phyloP scores from a whole-genome alignment of 2,329 filamentous ascomycete species.

The Leptographium wingfieldii region DNA sequence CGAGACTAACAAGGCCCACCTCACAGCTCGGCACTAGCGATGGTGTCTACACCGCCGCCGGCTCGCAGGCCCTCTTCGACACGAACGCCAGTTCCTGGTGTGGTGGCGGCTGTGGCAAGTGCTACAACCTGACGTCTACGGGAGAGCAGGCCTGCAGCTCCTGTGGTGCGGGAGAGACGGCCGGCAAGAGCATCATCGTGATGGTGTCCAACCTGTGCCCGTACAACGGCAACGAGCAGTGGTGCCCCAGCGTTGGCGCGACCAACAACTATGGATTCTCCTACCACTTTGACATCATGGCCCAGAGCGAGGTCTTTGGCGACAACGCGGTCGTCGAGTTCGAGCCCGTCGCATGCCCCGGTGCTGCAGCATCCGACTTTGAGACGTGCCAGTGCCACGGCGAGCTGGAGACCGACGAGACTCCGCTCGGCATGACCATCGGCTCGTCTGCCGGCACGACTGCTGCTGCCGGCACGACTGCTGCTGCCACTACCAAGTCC shows the following conservation, averaged over 20 bases:
- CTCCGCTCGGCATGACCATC: not conserved
- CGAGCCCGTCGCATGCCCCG: constrained; percentile 18
- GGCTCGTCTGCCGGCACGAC: not conserved
- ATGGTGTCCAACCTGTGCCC: constrained; percentile 25
- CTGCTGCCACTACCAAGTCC: not conserved
- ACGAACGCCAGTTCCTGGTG: constrained; percentile 13
- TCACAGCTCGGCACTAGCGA: constrained; percentile 4
- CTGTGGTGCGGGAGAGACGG: constrained; percentile 14
- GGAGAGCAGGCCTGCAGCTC: constrained; percentile 13
- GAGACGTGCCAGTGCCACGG: constrained; percentile 15
- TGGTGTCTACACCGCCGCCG: constrained; percentile 17
- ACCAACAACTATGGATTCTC: constrained; percentile 21
- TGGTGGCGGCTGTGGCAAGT: constrained; percentile 18
- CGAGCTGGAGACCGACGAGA: constrained; percentile 1
- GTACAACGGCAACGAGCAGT: constrained; percentile 20
- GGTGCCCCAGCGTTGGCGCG: constrained; percentile 20
- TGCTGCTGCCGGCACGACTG: not conserved
- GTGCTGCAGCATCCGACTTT: constrained; percentile 14
- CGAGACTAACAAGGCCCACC: not conserved
- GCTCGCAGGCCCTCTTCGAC: constrained; percentile 15
- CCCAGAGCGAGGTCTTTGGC: constrained; percentile 18
- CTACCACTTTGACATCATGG: constrained; percentile 25
- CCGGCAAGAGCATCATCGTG: constrained; percentile 17
- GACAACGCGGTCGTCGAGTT: constrained; percentile 23
- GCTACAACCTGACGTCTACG: constrained; percentile 18